A percentile compares a stretch with the other conserved stretches of the same genome.
Conservation (phyloP, 225 moss, liverwort and hornwort genomes). For the Straminergon stramineum region DNA sequence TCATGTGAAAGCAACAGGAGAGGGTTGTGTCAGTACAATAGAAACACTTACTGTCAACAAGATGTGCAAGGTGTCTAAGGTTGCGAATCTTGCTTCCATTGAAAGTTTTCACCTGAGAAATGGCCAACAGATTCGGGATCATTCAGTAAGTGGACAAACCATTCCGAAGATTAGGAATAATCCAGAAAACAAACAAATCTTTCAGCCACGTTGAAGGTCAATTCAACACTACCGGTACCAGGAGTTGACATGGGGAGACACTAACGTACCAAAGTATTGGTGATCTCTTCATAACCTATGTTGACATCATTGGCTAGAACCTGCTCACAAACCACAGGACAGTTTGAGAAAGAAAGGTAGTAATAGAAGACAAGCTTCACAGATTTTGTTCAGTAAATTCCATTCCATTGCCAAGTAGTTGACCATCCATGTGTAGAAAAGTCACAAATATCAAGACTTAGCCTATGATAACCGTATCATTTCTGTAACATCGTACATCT, state of each 20-base stretch:
- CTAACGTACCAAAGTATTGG: slow-evolving; percentile 57
- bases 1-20: background rate
- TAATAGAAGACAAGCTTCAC: background rate
- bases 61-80: slow-evolving; percentile 82
- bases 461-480: background rate
- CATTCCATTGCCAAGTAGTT: background rate
- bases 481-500: background rate
- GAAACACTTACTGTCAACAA: slow-evolving; percentile 82
- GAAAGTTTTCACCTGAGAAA: slow-evolving; percentile 72
- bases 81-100: slow-evolving; percentile 91
- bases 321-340: slow-evolving; percentile 22
- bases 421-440: background rate
- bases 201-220: background rate
- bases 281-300: slow-evolving; percentile 96
- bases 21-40: background rate
- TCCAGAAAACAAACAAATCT: background rate
- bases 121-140: background rate
- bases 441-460: background rate
- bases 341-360: background rate
- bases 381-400: background rate
- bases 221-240: background rate
- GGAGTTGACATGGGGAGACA: background rate
- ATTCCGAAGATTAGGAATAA: background rate
- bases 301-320: slow-evolving; percentile 97
- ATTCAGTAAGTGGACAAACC: background rate